These are phyloP conservation scores for Monilinia laxa DNA, from an alignment of 2,329 filamentous ascomycete genomes.

Conservation along the genomic window DNA sequence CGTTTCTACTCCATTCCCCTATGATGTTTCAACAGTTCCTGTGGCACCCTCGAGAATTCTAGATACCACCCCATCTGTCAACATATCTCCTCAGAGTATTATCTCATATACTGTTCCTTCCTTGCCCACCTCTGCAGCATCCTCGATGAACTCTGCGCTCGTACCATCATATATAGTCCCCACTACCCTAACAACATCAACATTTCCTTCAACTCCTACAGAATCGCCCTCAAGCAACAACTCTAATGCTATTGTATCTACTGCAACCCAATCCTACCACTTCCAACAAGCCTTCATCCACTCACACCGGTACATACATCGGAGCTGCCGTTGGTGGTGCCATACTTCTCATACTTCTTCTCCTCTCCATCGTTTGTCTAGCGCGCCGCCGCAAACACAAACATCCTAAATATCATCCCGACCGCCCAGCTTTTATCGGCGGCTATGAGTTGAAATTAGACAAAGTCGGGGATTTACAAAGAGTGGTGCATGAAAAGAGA, in stretches of 20 bases:
- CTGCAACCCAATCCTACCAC: neutral
- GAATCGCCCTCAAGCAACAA: neutral
- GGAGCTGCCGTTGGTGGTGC: neutral
- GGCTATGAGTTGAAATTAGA: constrained; percentile 16
- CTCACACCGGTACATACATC: neutral
- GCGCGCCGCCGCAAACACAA: neutral
- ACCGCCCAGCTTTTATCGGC: constrained; percentile 17
- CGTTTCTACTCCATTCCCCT: neutral
- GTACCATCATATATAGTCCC: neutral
- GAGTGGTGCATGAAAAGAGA: constrained; percentile 7
- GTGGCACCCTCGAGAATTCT: neutral
- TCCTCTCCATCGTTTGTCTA: neutral
- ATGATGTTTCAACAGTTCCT: neutral
- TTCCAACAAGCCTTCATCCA: neutral
- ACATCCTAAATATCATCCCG: constrained; percentile 1
- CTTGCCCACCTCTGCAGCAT: neutral
- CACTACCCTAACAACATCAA: neutral
- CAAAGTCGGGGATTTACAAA: constrained; percentile 8
- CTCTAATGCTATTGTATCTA: neutral
- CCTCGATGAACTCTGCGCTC: neutral
- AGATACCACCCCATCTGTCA: neutral
- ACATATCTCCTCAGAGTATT: neutral
- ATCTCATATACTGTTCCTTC: neutral
- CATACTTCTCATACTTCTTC: neutral
- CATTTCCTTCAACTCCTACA: neutral